Base-by-base conservation (phyloP, 2,329 filamentous ascomycete genomes). In the Cercospora canescens region DNA sequence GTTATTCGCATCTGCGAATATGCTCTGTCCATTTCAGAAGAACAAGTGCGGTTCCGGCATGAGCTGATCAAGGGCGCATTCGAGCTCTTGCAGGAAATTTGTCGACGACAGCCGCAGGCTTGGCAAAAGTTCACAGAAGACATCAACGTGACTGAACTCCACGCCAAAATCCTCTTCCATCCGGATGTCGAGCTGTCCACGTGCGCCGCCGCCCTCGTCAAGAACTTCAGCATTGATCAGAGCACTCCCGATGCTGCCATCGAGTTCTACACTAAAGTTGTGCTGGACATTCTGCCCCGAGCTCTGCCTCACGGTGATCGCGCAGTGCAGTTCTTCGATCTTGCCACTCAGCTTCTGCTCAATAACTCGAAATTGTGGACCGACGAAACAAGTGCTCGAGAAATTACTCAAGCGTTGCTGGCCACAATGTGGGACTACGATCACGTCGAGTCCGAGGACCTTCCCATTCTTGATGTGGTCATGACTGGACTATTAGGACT, bases 401-500 rank as follows among this genome's bases (percentile, higher is more conserved):
- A 64, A 7, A 63, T 72, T 24, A 67, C 73, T 24, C 37, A 67
- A 3, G 34, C 52, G 7, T 61, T 77, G 16, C 34, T 71, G 3
- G 4, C 41, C 4, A 28, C 64, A 3, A 21, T 76, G 12, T 69
- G 67, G 67, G 39, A 57, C 5, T 71, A 75, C 39, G 37, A 67
- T 12, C 74, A 76, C 52, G 54, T 39, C 9, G 75, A 76, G 62
- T 57, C 69, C 34, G 64, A 69, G 9, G 70, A 71, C 21, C 57
- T 70, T 24, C 69, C 72, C 1, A 37, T 73, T 12, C 28, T 64
- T 9, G 75, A 77, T 59, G 30, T 65, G 14, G 67, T 68, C 4
- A 67, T 76, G 26, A 30, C 56, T 7, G 74, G 74, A 6, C 75
- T 83, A 24, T 76, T 81, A 3, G 77, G 76, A 39, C 73, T 84